Conservation (phyloP, 768 basidiomycete genomes). For the Trametes sanguinea region DNA sequence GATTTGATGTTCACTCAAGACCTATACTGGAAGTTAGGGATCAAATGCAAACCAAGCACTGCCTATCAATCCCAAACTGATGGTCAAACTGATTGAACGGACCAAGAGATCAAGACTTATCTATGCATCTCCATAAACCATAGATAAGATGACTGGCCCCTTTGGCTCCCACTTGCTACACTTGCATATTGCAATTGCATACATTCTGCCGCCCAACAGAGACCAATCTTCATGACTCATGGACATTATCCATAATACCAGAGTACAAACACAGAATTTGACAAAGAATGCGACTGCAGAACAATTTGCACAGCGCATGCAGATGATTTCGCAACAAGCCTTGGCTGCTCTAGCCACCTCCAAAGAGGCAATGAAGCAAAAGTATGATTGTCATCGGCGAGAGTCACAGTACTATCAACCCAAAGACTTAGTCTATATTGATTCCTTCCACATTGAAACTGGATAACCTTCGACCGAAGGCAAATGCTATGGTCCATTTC, state of each 20-base stretch:
- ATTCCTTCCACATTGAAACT: slow-evolving; percentile 28
- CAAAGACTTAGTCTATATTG: slow-evolving; percentile 33
- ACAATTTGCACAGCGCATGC: not conserved
- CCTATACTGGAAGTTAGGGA: slow-evolving; percentile 34
- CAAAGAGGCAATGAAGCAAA: slow-evolving; percentile 30
- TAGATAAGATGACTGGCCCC: slow-evolving; percentile 38
- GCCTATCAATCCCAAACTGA: slow-evolving; percentile 49
- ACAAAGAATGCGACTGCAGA: not conserved
- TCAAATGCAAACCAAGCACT: slow-evolving; percentile 38
- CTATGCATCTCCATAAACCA: slow-evolving; percentile 37
- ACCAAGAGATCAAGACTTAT: slow-evolving; percentile 44
- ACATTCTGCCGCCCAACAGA: slow-evolving; percentile 30
- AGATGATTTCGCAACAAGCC: slow-evolving; percentile 7
- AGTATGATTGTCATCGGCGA: not conserved
- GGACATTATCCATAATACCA: slow-evolving; percentile 27
- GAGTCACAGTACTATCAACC: slow-evolving; percentile 7
- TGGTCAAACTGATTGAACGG: slow-evolving; percentile 43
- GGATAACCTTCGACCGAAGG: slow-evolving; percentile 26
- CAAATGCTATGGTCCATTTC: slow-evolving; percentile 30
- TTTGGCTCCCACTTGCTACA: slow-evolving; percentile 35
- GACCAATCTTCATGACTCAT: slow-evolving; percentile 37
- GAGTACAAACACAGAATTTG: not conserved
- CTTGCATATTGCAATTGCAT: slow-evolving; percentile 39
- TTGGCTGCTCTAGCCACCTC: slow-evolving; percentile 21
- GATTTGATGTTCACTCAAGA: slow-evolving; percentile 36